Evolutionary conservation across 2,329 filamentous ascomycete species (phyloP), one percentile per base, ranked within the genome.

Genomic region (Penicillium occitanis): DNA sequence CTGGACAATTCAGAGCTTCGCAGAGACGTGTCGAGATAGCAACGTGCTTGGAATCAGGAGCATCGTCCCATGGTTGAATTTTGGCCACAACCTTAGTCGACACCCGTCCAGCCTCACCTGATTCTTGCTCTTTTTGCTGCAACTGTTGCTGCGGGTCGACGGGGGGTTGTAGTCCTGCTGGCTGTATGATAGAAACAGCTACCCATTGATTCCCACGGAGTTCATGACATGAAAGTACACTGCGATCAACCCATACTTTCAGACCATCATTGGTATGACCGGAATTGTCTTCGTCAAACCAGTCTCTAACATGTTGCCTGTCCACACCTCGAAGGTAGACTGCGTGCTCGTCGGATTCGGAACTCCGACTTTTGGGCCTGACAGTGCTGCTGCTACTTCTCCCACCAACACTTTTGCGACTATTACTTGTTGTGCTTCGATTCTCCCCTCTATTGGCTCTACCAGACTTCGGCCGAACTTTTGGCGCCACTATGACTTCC

Each of bases 401-500:
- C 8, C 89, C 85, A 11, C 83, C 82, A 35, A 78, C 86, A 74
- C 91, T 94, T 72, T 89, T 92, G 70, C 90, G 89, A 53, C 92
- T 92, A 44, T 60, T 67, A 19, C 66, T 67, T 0, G 89, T 86
- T 8, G 93, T 90, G 74, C 93, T 97, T 66, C 90, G 85, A 73
- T 86, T 92, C 71, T 96, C 92, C 74, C 93, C 97, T 66, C 90
- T 85, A 73, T 86, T 92, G 71, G 96, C 92, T 65, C 89, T 86
- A 3, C 87, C 82, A 40, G 85, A 81, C 76, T 91, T 93, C 50
- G 90, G 85, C 64, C 94, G 87, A 30, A 90, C 90, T 80, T 99
- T 99, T 0, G 95, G 95, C 3, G 95, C 95, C 67, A 99, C 95
- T 70, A 98, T 96, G 60, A 99, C 93, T 79, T 99, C 95, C 25